A percentile compares a stretch with the other conserved stretches of the same genome.
Conservation (phyloP, 2,329 filamentous ascomycete species). For the Fusarium pseudonygamai region DNA sequence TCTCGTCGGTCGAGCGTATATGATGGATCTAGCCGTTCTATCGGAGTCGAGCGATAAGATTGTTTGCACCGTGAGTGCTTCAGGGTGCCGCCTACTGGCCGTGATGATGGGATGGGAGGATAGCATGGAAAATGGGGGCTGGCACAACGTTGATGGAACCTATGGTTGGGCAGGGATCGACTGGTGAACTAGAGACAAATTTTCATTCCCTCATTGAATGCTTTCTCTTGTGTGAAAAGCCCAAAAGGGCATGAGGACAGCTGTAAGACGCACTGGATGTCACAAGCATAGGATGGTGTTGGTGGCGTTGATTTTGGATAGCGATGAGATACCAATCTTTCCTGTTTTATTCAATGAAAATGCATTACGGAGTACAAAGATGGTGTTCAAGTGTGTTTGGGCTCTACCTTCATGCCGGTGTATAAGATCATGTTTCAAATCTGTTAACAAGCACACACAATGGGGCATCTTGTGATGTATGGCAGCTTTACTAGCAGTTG, state of each 20-base stretch:
- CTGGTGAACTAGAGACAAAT: slow-evolving; percentile 40
- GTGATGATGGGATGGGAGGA: slow-evolving; percentile 90
- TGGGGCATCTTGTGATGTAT: neutral
- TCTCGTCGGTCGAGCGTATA: slow-evolving; percentile 81
- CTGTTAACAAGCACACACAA: neutral
- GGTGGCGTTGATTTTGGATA: slow-evolving; percentile 28
- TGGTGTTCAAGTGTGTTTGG: neutral
- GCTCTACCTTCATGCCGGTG: neutral
- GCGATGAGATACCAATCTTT: slow-evolving; percentile 23
- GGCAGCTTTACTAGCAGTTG: neutral
- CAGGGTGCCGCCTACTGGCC: slow-evolving; percentile 77
- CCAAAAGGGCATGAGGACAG: neutral
- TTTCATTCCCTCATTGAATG: neutral
- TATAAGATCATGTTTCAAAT: neutral
- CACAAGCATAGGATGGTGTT: slow-evolving; percentile 29
- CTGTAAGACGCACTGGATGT: slow-evolving; percentile 15
- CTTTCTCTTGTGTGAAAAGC: neutral
- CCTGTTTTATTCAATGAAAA: neutral
- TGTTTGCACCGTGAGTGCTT: slow-evolving; percentile 79
- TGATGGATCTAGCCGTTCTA: slow-evolving; percentile 82
- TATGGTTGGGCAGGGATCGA: slow-evolving; percentile 67
- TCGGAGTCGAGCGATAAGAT: slow-evolving; percentile 73
- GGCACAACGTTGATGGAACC: slow-evolving; percentile 83
- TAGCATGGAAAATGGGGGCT: slow-evolving; percentile 67
- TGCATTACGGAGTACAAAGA: neutral